A percentile compares a stretch with the other conserved stretches of the same genome.
These are phyloP conservation scores for Fomes fomentarius DNA, from an alignment of 1,284 basidiomycete species.

Conservation along the genomic window DNA sequence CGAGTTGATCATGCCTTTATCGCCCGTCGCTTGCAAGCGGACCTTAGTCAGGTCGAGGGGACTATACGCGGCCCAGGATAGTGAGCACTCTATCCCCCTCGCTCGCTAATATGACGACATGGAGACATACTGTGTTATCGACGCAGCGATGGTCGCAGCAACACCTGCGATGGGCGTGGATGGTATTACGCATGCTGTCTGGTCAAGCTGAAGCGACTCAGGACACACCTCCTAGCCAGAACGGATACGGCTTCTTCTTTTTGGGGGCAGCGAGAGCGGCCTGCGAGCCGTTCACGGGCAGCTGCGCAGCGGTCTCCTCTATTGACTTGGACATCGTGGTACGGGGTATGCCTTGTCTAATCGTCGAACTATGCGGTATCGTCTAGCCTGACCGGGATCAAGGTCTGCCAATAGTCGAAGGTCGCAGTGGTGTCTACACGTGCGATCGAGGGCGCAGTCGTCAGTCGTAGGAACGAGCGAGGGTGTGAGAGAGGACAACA, in stretches of 20 bases:
- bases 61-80: conserved; percentile 36
- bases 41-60: conserved; percentile 90
- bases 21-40: conserved; percentile 83
- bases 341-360: conserved; percentile 14
- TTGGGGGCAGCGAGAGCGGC: conserved; percentile 14
- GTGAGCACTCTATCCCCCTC: background rate
- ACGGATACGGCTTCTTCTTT: conserved; percentile 76
- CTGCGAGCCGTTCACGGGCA: conserved; percentile 14
- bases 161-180: conserved; percentile 50
- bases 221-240: conserved; percentile 76
- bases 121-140: conserved; percentile 71
- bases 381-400: conserved; percentile 9
- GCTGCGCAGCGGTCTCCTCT: conserved; percentile 13
- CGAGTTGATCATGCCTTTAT: conserved; percentile 84
- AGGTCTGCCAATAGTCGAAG: background rate
- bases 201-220: background rate
- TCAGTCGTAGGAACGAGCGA: conserved; percentile 7
- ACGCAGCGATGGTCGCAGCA: conserved; percentile 80
- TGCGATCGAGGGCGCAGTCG: conserved; percentile 2
- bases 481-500: background rate
- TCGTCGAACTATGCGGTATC: conserved; percentile 1
- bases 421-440: conserved; percentile 1
- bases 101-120: background rate
- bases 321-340: conserved; percentile 19
- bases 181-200: conserved; percentile 4